A percentile compares a stretch with the other conserved stretches of the same genome.
These are phyloP conservation scores for Colletotrichum coccodes DNA, from an alignment of 2,329 filamentous ascomycete species.

Conservation along the genomic window DNA sequence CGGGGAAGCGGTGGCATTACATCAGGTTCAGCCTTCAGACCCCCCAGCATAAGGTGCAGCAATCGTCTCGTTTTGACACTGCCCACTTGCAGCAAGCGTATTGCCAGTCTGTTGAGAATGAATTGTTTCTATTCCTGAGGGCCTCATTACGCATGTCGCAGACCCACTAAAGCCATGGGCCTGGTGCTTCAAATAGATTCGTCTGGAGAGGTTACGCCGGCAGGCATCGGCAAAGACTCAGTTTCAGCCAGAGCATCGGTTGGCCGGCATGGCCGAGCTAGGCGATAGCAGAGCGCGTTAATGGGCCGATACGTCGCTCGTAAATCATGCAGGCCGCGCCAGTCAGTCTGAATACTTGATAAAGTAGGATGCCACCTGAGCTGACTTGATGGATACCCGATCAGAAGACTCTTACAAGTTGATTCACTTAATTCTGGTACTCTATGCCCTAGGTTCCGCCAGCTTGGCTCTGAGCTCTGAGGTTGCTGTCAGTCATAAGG, in stretches of 20 bases:
- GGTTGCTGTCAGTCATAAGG: background rate
- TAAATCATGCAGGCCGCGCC: background rate
- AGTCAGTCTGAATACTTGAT: background rate
- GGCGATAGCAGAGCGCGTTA: background rate
- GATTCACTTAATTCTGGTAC: background rate
- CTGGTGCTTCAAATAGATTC: constrained; percentile 19
- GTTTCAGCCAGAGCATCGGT: background rate
- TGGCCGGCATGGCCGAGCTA: background rate
- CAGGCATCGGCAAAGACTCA: background rate
- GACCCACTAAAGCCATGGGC: background rate
- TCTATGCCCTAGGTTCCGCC: background rate
- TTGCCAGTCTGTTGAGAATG: background rate
- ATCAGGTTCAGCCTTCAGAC: too few relatives aligned
- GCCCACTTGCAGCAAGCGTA: constrained; percentile 1
- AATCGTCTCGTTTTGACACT: background rate
- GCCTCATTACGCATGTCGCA: background rate
- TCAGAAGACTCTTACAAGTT: background rate
- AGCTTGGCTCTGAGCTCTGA: background rate
- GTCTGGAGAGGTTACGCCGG: background rate
- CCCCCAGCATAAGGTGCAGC: background rate
- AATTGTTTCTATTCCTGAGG: background rate
- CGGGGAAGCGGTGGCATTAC: background rate
- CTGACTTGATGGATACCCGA: background rate
- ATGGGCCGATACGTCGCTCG: background rate
- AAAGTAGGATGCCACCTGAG: background rate